These are phyloP conservation scores for Pichia occidentalis DNA, from an alignment of 805 yeast genomes.

Conservation along the genomic window DNA sequence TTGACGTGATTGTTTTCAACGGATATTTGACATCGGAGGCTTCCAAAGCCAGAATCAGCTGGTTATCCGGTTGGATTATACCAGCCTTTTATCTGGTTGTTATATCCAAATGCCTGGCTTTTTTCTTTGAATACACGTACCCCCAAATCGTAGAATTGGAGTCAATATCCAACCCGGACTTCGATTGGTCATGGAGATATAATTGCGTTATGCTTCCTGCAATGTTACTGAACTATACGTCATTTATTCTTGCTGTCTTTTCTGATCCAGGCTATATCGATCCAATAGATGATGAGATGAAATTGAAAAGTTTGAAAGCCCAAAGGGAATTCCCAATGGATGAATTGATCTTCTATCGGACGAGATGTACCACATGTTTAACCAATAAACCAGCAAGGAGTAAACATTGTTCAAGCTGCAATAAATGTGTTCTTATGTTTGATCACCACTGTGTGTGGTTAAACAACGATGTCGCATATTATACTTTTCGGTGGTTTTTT, in stretches of 20 bases:
- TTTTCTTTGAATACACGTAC: conserved; percentile 23
- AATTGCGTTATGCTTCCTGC: conserved; percentile 27
- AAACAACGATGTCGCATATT: conserved; percentile 50
- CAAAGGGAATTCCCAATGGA: conserved; percentile 30
- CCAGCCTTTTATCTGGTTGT: conserved; percentile 37
- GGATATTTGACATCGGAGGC: conserved; percentile 18
- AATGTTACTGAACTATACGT: conserved; percentile 28
- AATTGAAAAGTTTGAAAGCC: conserved; percentile 12
- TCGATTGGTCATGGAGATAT: conserved; percentile 12
- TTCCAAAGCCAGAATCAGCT: conserved; percentile 8
- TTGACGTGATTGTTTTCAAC: conserved; percentile 23
- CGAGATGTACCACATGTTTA: conserved; percentile 45
- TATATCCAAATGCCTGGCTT: conserved; percentile 25
- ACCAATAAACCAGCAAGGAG: conserved; percentile 69
- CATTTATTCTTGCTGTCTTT: conserved; percentile 35
- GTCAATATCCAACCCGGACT: background rate
- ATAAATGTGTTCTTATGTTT: conserved; percentile 52
- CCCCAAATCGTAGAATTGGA: conserved; percentile 14
- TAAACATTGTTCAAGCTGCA: conserved; percentile 69
- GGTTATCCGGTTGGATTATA: conserved; percentile 36
- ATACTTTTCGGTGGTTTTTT: conserved; percentile 45
- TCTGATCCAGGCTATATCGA: conserved; percentile 37
- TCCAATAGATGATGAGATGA: background rate
- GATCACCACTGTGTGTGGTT: conserved; percentile 60
- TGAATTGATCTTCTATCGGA: conserved; percentile 36